Evolutionary conservation across 2,329 filamentous ascomycete genomes (phyloP), one percentile per base, ranked within the genome.

Genomic region (Cadophora sp.): DNA sequence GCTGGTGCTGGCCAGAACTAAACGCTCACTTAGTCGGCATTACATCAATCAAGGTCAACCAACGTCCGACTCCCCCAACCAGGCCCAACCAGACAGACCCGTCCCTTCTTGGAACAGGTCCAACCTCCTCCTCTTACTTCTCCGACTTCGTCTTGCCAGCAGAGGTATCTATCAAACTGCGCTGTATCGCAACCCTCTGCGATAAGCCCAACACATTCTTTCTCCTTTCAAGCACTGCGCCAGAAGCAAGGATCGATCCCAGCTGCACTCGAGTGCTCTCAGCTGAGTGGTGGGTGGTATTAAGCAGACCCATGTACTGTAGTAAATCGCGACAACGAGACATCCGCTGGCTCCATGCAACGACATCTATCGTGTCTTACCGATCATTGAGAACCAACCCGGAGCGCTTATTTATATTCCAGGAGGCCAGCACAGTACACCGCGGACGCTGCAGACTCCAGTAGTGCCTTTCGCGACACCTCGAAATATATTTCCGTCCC

Each of bases 301-400:
- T 40, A 11, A 24, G 22, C 53, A 43, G 37, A 43, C 67, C 67
- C 67, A 68, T 70, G 65, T 53, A 43, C 55, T 37, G 55, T 40
- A n/a, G 34, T 56, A 51, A 64, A 31, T 66, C 62, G 65, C 68
- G 68, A 70, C 65, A 66, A 58, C 64, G 61, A 66, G 53, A 64
- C 50, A 64, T 40, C 68, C 62, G 69, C 69, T 71, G 71, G 65
- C 69, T 69, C 69, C 66, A 72, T 72, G 71, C 73, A 69, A 67
- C 71, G 51, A 58, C 67, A 29, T 66, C 59, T 22, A 62, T 71
- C 65, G 62, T 69, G 63, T 67, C 66, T 70, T 66, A 5, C 62
- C 64, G 62, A 67, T 61, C 48, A 61, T 68, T 68, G 64, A 72
- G 69, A 68, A 55, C 22, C 50, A 27, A 24, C 31, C 61, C 58